Percentiles rank a stretch among this genome's conserved stretches.
Evolutionary conservation across 345 rosid genomes (phyloP).

Genomic region (Turnera subulata): DNA sequence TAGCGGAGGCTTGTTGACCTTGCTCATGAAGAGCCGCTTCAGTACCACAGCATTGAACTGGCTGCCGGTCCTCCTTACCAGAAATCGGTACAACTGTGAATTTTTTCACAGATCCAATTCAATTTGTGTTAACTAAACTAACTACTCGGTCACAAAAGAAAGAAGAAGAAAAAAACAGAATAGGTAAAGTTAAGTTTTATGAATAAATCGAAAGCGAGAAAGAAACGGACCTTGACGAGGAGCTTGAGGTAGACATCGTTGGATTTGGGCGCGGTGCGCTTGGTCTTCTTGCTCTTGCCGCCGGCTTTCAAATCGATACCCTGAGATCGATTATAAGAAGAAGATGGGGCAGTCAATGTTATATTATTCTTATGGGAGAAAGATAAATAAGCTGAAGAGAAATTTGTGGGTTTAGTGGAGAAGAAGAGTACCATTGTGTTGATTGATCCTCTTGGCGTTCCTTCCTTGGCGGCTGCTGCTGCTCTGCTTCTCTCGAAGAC

Average conservation of each 20-base stretch:
- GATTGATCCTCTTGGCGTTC: too few relatives aligned
- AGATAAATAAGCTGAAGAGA: too few relatives aligned
- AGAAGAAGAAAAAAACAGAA: not conserved
- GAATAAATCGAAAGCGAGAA: not conserved
- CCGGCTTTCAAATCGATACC: conserved; percentile 94
- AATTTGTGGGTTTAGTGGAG: too few relatives aligned
- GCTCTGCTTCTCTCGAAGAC: too few relatives aligned
- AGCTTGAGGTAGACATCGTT: conserved; percentile 96
- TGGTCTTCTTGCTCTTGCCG: conserved; percentile 93
- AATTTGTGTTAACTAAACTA: not conserved
- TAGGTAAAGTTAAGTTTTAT: not conserved
- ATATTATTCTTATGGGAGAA: too few relatives aligned
- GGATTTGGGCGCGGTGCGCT: conserved; percentile 80
- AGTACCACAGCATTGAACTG: conserved; percentile 86
- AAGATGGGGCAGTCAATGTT: too few relatives aligned
- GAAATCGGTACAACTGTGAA: conserved; percentile 83
- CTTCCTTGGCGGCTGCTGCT: too few relatives aligned
- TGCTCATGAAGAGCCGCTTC: conserved; percentile 97
- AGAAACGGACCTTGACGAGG: conserved; percentile 64
- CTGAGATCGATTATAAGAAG: conserved; percentile 25
- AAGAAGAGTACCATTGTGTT: too few relatives aligned
- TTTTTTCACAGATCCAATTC: too few relatives aligned
- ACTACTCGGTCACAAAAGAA: not conserved
- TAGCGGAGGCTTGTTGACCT: conserved; percentile 79
- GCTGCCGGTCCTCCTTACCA: conserved; percentile 86